phyloP scores from a whole-genome alignment of 495 filamentous ascomycete genomes.

The Cudoniella acicularis region DNA sequence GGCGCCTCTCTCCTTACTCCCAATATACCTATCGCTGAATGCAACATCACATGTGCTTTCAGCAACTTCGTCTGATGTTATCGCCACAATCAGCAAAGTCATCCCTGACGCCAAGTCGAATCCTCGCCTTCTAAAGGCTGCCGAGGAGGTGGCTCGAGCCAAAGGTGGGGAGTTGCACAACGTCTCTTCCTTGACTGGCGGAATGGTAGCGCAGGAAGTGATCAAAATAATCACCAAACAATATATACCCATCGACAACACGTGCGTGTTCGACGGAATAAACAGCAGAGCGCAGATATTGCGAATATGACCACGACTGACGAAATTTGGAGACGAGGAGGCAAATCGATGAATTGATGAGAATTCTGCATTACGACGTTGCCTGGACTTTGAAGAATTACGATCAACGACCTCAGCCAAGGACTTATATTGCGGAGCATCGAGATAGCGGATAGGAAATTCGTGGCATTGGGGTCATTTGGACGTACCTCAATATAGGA shows the following conservation, averaged over 20 bases:
- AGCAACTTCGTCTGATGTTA: slow-evolving; percentile 42
- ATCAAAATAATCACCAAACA: slow-evolving; percentile 96
- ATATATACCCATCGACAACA: slow-evolving; percentile 93
- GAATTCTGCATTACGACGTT: slow-evolving; percentile 22
- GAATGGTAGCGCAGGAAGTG: slow-evolving; percentile 90
- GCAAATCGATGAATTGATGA: slow-evolving; percentile 9
- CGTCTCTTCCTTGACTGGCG: slow-evolving; percentile 84
- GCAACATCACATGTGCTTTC: slow-evolving; percentile 44
- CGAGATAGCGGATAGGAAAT: background rate
- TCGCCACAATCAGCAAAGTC: slow-evolving; percentile 34
- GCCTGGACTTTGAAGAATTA: slow-evolving; percentile 11
- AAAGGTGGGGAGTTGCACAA: slow-evolving; percentile 91
- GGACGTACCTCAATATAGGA: background rate
- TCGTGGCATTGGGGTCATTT: slow-evolving; percentile 10
- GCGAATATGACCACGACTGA: slow-evolving; percentile 23
- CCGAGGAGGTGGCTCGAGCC: slow-evolving; percentile 67
- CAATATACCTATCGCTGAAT: slow-evolving; percentile 71
- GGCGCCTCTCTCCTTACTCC: slow-evolving; percentile 62
- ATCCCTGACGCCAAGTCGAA: slow-evolving; percentile 42
- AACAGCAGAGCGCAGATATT: slow-evolving; percentile 73
- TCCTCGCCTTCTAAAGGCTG: slow-evolving; percentile 47
- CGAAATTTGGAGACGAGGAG: background rate
- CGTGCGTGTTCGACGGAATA: slow-evolving; percentile 89
- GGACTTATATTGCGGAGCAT: slow-evolving; percentile 6
- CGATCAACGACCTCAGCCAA: slow-evolving; percentile 8